Base-by-base conservation (phyloP, 2,329 filamentous ascomycete species). In the Metarhizium guizhouense region DNA sequence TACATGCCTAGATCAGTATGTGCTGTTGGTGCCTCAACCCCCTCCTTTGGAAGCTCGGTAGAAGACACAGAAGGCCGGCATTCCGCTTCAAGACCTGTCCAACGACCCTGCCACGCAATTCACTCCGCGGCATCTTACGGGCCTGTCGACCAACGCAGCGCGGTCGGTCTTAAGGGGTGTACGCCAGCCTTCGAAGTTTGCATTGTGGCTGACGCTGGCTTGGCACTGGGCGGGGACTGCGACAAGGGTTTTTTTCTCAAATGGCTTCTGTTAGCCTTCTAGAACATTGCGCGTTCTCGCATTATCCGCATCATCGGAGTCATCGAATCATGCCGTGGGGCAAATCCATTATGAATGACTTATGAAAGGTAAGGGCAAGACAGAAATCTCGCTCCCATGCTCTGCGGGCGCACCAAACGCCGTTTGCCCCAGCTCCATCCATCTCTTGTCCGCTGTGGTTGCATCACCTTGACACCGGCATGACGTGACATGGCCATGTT, bases 211-310 rank as follows among this genome's bases (percentile, higher is more conserved):
- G 18, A 43, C 53, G 47, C 53, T 29, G 45, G 38, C 38, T 29
- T 30, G 18, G 38, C 18, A 16, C 38, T 25, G 13, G 18, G 50
- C 20, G 36, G 50, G 34, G 47, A 47, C 30, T 14, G 29, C n/a
- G 43, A 20, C 47, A 54, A 20, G 48, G 54, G 38, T 42, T 8
- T 36, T 16, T 18, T 13, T 32, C 7, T 14, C 4, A 14, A n/a
- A 30, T 29, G 43, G 10, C 51, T 59, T 59, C 57, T 54, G 51
- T 51, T 30, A 29, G 30, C 53, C 51, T 59, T 59, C 57, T 51
- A 57, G 57, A 59, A 56, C 52, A 55, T 40, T 11, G 18, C 7
- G 11, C 16, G 30, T 6, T 6, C n/a, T 20, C 16, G 20, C 13
- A 13, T 13, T 25, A 25, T 36, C 47, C 51, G n/a, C 7, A n/a